Evolutionary conservation across 495 filamentous ascomycete species (phyloP).

Genomic region (Hypoxylon intermedium): DNA sequence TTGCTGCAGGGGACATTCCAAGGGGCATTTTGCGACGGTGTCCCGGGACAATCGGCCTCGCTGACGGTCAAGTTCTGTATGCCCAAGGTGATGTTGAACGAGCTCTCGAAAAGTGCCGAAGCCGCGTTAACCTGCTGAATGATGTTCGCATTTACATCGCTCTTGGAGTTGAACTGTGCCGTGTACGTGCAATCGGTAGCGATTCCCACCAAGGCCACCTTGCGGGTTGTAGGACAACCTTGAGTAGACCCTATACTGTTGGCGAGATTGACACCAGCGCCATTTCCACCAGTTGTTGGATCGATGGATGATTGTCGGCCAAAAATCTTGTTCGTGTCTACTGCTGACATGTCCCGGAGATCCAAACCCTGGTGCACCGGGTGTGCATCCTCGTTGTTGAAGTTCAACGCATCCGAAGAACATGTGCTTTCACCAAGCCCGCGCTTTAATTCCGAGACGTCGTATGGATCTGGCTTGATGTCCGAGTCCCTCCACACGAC

Average conservation of each 20-base stretch:
- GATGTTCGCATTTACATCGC: conserved; percentile 70
- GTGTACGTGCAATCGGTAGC: conserved; percentile 93
- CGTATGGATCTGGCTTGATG: conserved; percentile 53
- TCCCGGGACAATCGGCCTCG: conserved; percentile 70
- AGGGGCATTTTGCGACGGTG: conserved; percentile 65
- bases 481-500: conserved; percentile 91
- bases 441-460: conserved; percentile 46
- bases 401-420: conserved; percentile 69
- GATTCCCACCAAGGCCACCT: conserved; percentile 89
- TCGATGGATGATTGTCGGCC: conserved; percentile 53
- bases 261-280: conserved; percentile 81
- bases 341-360: conserved; percentile 40
- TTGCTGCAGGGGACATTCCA: conserved; percentile 82
- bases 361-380: conserved; percentile 62
- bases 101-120: conserved; percentile 82
- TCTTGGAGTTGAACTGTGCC: conserved; percentile 66
- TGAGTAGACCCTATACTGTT: conserved; percentile 78
- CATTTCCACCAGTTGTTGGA: conserved; percentile 71
- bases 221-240: conserved; percentile 86
- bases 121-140: conserved; percentile 86
- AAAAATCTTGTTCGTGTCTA: conserved; percentile 47
- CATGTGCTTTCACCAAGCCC: conserved; percentile 53
- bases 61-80: conserved; percentile 83
- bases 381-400: conserved; percentile 72
- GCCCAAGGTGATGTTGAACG: conserved; percentile 93